Evolutionary conservation across 306 rosid species (phyloP).

Genomic region (Cicer yamashitae): DNA sequence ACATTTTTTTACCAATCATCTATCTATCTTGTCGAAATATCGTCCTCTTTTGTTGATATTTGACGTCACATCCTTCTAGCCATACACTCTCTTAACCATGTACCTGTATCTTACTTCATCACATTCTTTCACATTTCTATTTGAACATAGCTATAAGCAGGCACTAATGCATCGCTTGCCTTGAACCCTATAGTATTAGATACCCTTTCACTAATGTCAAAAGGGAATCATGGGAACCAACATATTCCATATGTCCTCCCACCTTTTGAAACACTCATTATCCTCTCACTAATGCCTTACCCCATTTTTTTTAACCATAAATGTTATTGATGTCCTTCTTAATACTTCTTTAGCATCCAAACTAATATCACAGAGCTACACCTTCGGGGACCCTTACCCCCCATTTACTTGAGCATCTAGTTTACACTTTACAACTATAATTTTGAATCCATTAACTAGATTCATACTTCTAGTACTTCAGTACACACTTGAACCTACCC

Average conservation of each 20-base stretch:
- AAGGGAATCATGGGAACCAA: slow-evolving; percentile 20
- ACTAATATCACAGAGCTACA: not conserved
- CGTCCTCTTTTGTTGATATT: slow-evolving; percentile 3
- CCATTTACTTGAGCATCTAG: slow-evolving; percentile 1
- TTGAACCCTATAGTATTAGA: slow-evolving; percentile 10
- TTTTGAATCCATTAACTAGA: slow-evolving; percentile 32
- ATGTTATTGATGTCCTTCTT: not conserved
- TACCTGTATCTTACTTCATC: slow-evolving; percentile 7
- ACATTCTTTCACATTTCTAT: slow-evolving; percentile 1
- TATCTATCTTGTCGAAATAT: not conserved
- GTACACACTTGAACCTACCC: slow-evolving; percentile 4
- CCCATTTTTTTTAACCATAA: no score
- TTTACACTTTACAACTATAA: not conserved
- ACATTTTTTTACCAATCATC: not conserved
- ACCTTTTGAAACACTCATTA: slow-evolving; percentile 15
- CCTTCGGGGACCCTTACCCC: not conserved
- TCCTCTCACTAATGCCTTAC: not conserved
- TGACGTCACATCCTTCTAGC: not conserved
- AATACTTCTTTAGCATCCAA: not conserved
- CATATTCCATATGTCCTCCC: not conserved
- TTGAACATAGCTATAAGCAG: not conserved
- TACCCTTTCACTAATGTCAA: not conserved
- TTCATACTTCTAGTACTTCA: slow-evolving; percentile 5
- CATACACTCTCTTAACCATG: not conserved
- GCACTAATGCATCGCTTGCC: slow-evolving; percentile 8